phyloP scores from a whole-genome alignment of 805 yeast genomes.

The Saccharomycopsis selenospora region DNA sequence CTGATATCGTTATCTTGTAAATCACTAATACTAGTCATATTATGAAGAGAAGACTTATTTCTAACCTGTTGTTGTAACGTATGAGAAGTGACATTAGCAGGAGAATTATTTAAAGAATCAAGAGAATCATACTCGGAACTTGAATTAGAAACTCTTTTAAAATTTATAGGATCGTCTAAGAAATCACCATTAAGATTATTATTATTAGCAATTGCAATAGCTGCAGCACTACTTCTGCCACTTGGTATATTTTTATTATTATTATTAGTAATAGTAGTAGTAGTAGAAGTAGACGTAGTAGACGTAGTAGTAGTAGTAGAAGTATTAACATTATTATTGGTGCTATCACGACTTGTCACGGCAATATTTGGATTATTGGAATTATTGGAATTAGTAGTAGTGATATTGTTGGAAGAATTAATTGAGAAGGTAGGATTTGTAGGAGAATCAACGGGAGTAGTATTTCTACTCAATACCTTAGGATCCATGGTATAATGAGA shows the following conservation, averaged over 20 bases:
- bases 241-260: conserved; percentile 6
- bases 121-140: conserved; percentile 24
- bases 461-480: conserved; percentile 11
- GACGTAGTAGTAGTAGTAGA: no score
- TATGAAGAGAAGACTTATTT: conserved; percentile 16
- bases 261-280: conserved; percentile 1
- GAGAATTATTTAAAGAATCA: conserved; percentile 15
- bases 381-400: conserved; percentile 10
- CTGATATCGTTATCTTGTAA: conserved; percentile 34
- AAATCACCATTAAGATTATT: conserved; percentile 21
- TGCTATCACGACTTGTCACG: no score
- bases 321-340: no score
- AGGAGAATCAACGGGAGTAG: conserved; percentile 8
- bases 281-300: conserved; percentile 15
- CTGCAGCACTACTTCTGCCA: conserved; percentile 10
- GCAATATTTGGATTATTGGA: conserved; percentile 2
- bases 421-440: conserved; percentile 11
- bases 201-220: conserved; percentile 5
- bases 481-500: conserved; percentile 18
- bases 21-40: conserved; percentile 20
- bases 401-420: conserved; percentile 5
- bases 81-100: not conserved
- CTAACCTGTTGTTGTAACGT: conserved; percentile 6
- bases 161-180: conserved; percentile 35
- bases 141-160: conserved; percentile 35